Base-by-base conservation (phyloP, 2,329 filamentous ascomycete genomes). In the Epichloe glyceriae region DNA sequence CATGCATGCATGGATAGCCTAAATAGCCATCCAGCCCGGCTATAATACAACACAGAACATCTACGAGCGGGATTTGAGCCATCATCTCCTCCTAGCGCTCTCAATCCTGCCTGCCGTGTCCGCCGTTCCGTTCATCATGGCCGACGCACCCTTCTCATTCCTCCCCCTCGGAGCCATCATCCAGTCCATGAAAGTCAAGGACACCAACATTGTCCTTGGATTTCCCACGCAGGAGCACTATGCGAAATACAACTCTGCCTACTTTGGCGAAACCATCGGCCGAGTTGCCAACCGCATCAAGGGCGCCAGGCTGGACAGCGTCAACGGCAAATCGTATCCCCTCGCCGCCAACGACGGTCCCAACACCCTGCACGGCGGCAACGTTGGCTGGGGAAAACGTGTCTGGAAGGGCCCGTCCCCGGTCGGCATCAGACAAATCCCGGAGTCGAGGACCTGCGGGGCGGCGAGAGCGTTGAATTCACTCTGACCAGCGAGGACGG, bases 201-300 rank as follows among this genome's bases (percentile, higher is more conserved):
- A 81, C 56, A 72, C 79, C 64, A 93, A 96, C 71, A 93, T 98
- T 57, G 90, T 96, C 20, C 86, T 93, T 58, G 83, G 84, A 49
- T 96, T 96, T 70, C 79, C 86, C 17, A 82, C 76, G 14, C 78
- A 85, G 49, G 80, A 85, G 43, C 79, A 83, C 54, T 96, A 96
- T 71, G 77, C 77, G 56, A 70, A 79, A 58, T 72, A 90, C 73
- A 91, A 93, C 70, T 72, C 68, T 11, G 82, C 87, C 2, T 90
- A 82, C 73, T 97, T 95, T 64, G 91, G 93, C 56, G 90, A 91
- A 66, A 97, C 88, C 43, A 95, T 97, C 64, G 93, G 93, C 50
- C 86, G 82, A 50, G 73, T 83, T 19, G 80, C 89, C 54, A 97
- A 97, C 71, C 84, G 91, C 52, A 81, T 95, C 64, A 78, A 80